Base-by-base conservation (phyloP, 495 filamentous ascomycete genomes). In the Talaromyces stipitatus region DNA sequence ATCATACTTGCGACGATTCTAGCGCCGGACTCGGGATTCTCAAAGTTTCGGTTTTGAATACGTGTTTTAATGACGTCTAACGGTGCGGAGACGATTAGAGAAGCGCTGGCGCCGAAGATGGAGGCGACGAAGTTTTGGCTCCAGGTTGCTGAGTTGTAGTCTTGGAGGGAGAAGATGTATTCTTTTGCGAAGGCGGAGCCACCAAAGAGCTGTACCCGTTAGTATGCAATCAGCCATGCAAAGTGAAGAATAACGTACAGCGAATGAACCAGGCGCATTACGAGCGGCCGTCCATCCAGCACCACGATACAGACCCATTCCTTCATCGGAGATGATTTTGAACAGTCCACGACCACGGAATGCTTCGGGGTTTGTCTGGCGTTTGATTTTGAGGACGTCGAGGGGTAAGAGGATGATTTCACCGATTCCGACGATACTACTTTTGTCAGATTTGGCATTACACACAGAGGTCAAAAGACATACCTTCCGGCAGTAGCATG, bases 11-110 rank as follows among this genome's bases (percentile, higher is more conserved):
- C 82, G 52, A 90, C 71, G 65, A 99, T 97, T 59, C 82, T 82
- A 83, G 96, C 90, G 48, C 94, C 94, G 60, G 87, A 87, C 78
- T 97, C 91, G 57, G 90, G 91, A 78, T 94, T 90, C 59, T 99
- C 95, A 69, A 99, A 99, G 76, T 99, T 97, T 68, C 89, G 84
- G 78, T 97, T 99, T 78, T 99, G 94, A 68, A 99, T 97, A 66
- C 94, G 83, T 54, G 94, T 99, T 81, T 99, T 99, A 81, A 99
- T 95, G 64, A 99, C 94, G 65, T 99, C 94, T 50, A 99, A 81
- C 18, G 94, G 94, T 14, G 92, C 94, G 30, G 92, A 97, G 3
- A 99, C 91, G 33, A 99, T 66, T 26, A 99, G 77, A 10, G 91
- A 96, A 7, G 94, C 91, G 38, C 88, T 91, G 26, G 94, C 92